phyloP scores from a whole-genome alignment of 306 rosid genomes.

The Arachis stenosperma region DNA sequence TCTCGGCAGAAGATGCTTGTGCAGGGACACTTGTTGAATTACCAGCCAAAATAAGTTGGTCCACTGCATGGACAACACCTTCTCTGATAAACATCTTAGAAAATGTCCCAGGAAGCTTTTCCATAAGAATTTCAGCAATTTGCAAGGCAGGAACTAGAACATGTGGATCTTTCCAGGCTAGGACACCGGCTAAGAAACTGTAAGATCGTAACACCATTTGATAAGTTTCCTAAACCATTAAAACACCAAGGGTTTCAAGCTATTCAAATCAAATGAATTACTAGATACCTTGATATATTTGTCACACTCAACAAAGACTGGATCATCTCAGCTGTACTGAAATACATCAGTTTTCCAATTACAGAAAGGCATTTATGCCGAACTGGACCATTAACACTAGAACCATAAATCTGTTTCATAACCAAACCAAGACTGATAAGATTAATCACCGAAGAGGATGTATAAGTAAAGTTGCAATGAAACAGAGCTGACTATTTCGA shows the following conservation, averaged over 20 bases:
- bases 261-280: constrained; percentile 26
- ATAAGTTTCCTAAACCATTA: constrained; percentile 29
- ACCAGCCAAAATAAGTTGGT: constrained; percentile 81
- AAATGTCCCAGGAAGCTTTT: constrained; percentile 86
- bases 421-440: constrained; percentile 20
- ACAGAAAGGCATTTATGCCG: constrained; percentile 94
- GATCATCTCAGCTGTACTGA: constrained; percentile 95
- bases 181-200: constrained; percentile 95
- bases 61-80: constrained; percentile 98
- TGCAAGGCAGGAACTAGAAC: constrained; percentile 92
- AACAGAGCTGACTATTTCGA: constrained; percentile 1
- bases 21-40: constrained; percentile 56
- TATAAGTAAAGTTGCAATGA: constrained; percentile 8
- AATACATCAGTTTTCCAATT: constrained; percentile 93
- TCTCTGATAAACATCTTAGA: constrained; percentile 93
- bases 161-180: constrained; percentile 98
- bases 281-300: constrained; percentile 83
- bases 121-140: constrained; percentile 98
- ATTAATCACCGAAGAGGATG: constrained; percentile 26
- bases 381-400: constrained; percentile 96
- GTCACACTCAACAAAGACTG: constrained; percentile 78
- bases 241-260: constrained; percentile 24
- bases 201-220: constrained; percentile 36
- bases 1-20: constrained; percentile 68
- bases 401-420: constrained; percentile 83